Base-by-base conservation (phyloP, 164 flowering plant genomes). In the Stephania japonica region DNA sequence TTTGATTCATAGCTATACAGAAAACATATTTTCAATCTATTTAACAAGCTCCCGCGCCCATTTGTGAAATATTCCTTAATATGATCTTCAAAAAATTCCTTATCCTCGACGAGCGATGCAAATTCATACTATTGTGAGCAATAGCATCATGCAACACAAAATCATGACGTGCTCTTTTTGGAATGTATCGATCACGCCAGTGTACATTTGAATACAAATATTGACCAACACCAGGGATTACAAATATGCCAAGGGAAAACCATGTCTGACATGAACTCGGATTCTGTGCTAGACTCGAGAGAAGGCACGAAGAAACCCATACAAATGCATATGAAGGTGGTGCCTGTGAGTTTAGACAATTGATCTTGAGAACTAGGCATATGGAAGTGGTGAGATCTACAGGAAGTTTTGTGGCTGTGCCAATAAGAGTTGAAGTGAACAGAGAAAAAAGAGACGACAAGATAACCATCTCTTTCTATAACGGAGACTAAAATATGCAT, bases 301-400 rank as follows among this genome's bases (percentile, higher is more conserved):
- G 73, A 71, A 71, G 66, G 73, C 65, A 59, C 38, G 25, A 41
- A 32, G 13, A 56, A 71, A 59, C 73, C 66, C 73, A 72, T 63
- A 24, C 56, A 72, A 44, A 49, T 32, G 38, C 70, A 73, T n/a
- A 73, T 38, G 0, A 32, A 50, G 44, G 70, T 25, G 21, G 65
- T 73, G 21, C 70, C 62, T 21, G 44, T 66, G 13, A 73, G 70
- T 49, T 73, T 73, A n/a, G 75, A 67, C n/a, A 73, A 9, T 32
- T 32, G 70, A 24, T 73, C 70, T n/a, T n/a, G 43, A 50, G 65
- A 19, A 19, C 47, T 67, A 4, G 75, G 75, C 75, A 73, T 73
- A 73, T 73, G 1, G 49, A 12, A 5, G 75, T 73, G 18, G 70
- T 73, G 41, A 66, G 75, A 67, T 73, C 75, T 32, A 32, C 1